Evolutionary conservation across 306 rosid species (phyloP).

Genomic region (Mimosa pudica): DNA sequence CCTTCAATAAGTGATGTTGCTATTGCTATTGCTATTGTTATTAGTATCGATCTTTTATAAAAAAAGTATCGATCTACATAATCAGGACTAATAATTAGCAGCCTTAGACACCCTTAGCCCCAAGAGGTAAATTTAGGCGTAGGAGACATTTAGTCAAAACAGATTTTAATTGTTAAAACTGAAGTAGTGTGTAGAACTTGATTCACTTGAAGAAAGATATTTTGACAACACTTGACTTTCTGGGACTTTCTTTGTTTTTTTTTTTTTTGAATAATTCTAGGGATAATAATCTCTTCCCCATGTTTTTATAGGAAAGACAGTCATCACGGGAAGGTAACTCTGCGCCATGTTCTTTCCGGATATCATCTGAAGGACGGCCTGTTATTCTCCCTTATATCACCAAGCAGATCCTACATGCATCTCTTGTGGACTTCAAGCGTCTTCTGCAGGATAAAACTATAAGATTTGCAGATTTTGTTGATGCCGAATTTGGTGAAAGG

Average conservation of each 20-base stretch:
- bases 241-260: slow-evolving; percentile 10
- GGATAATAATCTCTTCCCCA: slow-evolving; percentile 19
- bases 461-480: slow-evolving; percentile 81
- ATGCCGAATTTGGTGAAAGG: slow-evolving; percentile 67
- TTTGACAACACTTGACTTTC: slow-evolving; percentile 4
- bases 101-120: not conserved
- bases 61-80: slow-evolving; percentile 30
- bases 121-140: slow-evolving; percentile 5
- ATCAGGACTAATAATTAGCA: not conserved
- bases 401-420: slow-evolving; percentile 78
- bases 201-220: not conserved
- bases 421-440: slow-evolving; percentile 72
- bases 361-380: slow-evolving; percentile 96
- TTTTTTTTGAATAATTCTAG: slow-evolving; percentile 16
- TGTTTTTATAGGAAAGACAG: slow-evolving; percentile 79
- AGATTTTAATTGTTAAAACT: slow-evolving; percentile 14
- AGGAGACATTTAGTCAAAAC: slow-evolving; percentile 10
- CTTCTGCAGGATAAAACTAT: slow-evolving; percentile 76
- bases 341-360: slow-evolving; percentile 83
- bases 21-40: slow-evolving; percentile 5
- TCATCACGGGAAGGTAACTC: slow-evolving; percentile 81
- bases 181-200: slow-evolving; percentile 7
- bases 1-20: slow-evolving; percentile 21
- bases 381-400: slow-evolving; percentile 77
- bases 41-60: slow-evolving; percentile 34